Percentiles rank a stretch among this genome's conserved stretches.
Evolutionary conservation across 2,329 filamentous ascomycete species (phyloP).

Genomic region (Pyrenochaeta sp.): DNA sequence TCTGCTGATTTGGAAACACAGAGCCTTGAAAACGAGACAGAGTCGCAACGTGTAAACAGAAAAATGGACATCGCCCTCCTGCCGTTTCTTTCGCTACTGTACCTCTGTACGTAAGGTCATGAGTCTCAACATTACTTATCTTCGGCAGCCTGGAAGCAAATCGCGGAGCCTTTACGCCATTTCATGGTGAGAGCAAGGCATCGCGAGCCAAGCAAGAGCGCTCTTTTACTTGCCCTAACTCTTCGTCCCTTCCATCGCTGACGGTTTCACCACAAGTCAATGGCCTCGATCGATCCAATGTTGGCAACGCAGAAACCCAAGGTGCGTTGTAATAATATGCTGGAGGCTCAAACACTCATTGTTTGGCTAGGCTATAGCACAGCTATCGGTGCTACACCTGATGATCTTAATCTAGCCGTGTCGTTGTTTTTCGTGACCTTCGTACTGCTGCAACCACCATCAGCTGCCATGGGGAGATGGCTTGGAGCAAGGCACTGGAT

Average conservation of each 20-base stretch:
- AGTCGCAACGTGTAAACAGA: constrained; percentile 18
- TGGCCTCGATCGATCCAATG: constrained; percentile 32
- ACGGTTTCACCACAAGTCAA: constrained; percentile 15
- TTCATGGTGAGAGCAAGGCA: background rate
- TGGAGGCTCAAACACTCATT: constrained; percentile 1
- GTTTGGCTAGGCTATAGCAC: constrained; percentile 24
- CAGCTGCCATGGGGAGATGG: constrained; percentile 29
- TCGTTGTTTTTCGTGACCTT: constrained; percentile 38
- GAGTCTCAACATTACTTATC: background rate
- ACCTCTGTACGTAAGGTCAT: constrained; percentile 16
- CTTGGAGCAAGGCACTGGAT: constrained; percentile 31
- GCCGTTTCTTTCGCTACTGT: constrained; percentile 28
- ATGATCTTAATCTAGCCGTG: constrained; percentile 33
- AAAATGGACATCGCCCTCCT: constrained; percentile 34
- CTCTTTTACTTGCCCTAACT: background rate
- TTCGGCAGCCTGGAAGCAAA: background rate
- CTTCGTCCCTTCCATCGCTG: background rate
- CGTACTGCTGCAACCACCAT: constrained; percentile 31
- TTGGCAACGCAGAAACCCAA: constrained; percentile 39
- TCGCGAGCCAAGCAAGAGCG: background rate
- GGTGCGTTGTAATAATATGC: constrained; percentile 14
- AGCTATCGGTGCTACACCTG: constrained; percentile 28
- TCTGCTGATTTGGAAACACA: background rate
- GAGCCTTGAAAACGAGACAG: constrained; percentile 1
- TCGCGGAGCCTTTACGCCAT: background rate